Base-by-base conservation (phyloP, 805 yeast species). In the Saturnispora sanitii region DNA sequence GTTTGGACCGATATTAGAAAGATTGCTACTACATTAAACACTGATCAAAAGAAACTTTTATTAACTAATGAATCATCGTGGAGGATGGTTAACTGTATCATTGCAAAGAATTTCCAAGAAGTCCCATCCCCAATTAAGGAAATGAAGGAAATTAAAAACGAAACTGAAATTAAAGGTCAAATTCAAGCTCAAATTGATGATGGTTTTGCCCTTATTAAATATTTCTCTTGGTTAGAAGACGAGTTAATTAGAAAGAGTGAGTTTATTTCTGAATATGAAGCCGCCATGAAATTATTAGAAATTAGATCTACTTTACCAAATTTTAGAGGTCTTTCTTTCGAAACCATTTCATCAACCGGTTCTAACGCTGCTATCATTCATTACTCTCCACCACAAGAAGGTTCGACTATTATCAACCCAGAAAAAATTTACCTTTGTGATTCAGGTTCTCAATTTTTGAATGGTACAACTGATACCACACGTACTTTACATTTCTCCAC, bases 341-440 rank as follows among this genome's bases (percentile, higher is more conserved):
- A 74, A 37, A 82, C 92, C 0, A 82, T 82, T 36, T 75, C 85
- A 38, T 74, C 87, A 4, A 68, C 84, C 1, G 92, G 90, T 1
- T 66, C 85, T 11, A 82, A 82, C 55, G 83, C 85, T 7, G 83
- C 92, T 2, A 66, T 82, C 23, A 79, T 83, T 45, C 94, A 83
- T 56, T 83, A 83, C 56, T 63, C 75, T 32, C 92, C 94, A 4
- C 50, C 56, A 11, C 55, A 58, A 38, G 63, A 63, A 5, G 53
- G 57, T 9, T 66, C 71, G 44, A 50, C 72, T 6, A 57, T 68
- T 7, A 74, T 76, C 33, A 70, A 75, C 48, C 79, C 78, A 6
- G 59, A 62, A 29, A 67, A 71, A 37, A 61, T 75, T 18, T 76
- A 74, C 53, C 62, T 76, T 33, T 65, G 70, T 51, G 82, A 76